Base-by-base conservation (phyloP, 1,139 yeast genomes). In the Debaryomycetaceae sp. region DNA sequence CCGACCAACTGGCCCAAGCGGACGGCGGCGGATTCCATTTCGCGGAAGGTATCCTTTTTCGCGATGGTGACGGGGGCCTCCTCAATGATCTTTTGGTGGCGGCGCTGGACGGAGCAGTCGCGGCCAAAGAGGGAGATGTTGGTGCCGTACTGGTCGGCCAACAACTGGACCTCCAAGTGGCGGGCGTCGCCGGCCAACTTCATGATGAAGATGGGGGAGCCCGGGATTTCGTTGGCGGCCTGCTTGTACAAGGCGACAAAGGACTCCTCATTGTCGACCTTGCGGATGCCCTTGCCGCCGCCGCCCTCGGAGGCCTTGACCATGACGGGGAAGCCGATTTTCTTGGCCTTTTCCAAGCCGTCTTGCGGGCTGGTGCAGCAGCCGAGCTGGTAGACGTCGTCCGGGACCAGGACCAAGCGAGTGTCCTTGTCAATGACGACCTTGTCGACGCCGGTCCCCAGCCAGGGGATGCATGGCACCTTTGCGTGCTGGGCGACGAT, bases 401-500 rank as follows among this genome's bases (percentile, higher is more conserved):
- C 95, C 31, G 78, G 67, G 31, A 90, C 98, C 23, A 95, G 82
- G 22, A 90, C 98, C 40, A 90, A 68, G 38, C 81, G 79, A 22
- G 92, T 73, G 24, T 53, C 47, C 21, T 58, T 46, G 51, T 90
- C 95, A 28, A 83, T 55, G 19, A 53, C 47, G 33, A 90, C 98
- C 34, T 79, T 69, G 39, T 78, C 85, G 30, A 90, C 93, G 43
- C 97, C 97, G 20, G 96, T 82, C 55, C 98, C 98, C 11, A 96
- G 86, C 98, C 98, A 90, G 37, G 98, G 97, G 47, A 90, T 90
- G 69, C 97, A 87, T 28, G 98, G 98, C 22, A 90, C 97, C 25
- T 80, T 62, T 18, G 98, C 98, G 50, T 90, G 97, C 63, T 90
- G 98, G 16, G 98, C 98, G 35, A 90, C 98, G 49, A 90, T 90